phyloP scores from a whole-genome alignment of 73 alveolate species.

The Tetrahymena elliotti region DNA sequence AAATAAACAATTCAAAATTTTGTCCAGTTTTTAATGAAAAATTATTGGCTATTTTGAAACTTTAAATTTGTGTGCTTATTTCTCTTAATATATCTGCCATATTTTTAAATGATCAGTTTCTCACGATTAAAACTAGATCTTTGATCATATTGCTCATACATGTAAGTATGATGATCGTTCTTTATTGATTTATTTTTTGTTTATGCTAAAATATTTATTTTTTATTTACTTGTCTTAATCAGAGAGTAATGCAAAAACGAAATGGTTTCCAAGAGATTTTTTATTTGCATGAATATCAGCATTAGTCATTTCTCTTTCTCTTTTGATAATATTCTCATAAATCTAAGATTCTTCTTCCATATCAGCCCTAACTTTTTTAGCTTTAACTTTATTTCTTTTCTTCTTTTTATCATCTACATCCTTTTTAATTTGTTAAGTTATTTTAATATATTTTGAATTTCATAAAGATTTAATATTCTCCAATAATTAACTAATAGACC shows the following conservation, averaged over 20 bases:
- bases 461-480: too few relatives aligned
- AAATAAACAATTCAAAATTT: neutral
- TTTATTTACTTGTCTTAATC: neutral
- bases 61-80: slow-evolving; percentile 1
- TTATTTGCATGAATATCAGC: neutral
- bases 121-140: too few relatives aligned
- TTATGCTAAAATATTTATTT: neutral
- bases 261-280: neutral
- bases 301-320: neutral
- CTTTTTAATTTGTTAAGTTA: neutral
- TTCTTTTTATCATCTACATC: neutral
- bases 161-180: too few relatives aligned
- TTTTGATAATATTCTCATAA: neutral
- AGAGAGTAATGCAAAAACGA: neutral
- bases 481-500: too few relatives aligned
- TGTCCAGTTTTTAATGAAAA: slow-evolving; percentile 6
- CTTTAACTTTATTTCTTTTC: neutral
- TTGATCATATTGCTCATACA: too few relatives aligned
- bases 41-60: neutral
- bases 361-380: neutral
- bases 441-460: too few relatives aligned
- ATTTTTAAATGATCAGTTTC: too few relatives aligned
- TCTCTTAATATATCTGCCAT: too few relatives aligned
- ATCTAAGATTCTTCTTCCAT: neutral
- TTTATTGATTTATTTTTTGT: too few relatives aligned